Conservation (phyloP, 768 basidiomycete genomes). For the Russula griseocarnosa region DNA sequence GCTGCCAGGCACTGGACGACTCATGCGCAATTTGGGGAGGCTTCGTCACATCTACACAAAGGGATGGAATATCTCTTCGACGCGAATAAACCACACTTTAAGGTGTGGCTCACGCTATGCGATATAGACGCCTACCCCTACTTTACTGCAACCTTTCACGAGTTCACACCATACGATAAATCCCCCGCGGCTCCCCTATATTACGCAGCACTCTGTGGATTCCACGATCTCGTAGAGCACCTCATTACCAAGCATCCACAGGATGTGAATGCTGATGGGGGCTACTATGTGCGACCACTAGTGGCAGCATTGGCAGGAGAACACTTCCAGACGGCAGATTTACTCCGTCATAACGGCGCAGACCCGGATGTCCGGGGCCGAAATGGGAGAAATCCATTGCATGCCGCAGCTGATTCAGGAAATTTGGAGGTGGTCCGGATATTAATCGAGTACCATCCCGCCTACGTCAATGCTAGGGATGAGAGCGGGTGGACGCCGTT, state of each 20-base stretch:
- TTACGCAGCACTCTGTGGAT: background rate
- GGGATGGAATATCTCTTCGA: background rate
- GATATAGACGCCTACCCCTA: background rate
- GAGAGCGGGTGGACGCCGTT: background rate
- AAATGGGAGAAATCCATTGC: rapidly evolving
- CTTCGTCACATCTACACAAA: background rate
- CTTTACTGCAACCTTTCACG: background rate
- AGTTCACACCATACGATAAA: no score
- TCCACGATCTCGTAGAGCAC: background rate
- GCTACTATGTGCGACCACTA: background rate
- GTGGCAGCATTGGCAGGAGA: background rate
- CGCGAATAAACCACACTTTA: background rate
- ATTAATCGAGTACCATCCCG: background rate
- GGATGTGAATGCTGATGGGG: background rate
- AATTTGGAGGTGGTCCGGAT: background rate
- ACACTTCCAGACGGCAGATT: background rate
- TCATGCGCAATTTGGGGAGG: background rate
- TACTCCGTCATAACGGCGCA: background rate
- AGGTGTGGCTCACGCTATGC: background rate
- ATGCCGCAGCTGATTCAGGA: background rate
- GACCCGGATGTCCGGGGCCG: no score
- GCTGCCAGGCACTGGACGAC: background rate
- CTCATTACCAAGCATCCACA: background rate
- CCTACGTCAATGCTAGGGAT: background rate
- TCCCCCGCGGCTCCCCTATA: background rate